Base-by-base conservation (phyloP, 129 eudicot genomes). In the Deinandra increscens region DNA sequence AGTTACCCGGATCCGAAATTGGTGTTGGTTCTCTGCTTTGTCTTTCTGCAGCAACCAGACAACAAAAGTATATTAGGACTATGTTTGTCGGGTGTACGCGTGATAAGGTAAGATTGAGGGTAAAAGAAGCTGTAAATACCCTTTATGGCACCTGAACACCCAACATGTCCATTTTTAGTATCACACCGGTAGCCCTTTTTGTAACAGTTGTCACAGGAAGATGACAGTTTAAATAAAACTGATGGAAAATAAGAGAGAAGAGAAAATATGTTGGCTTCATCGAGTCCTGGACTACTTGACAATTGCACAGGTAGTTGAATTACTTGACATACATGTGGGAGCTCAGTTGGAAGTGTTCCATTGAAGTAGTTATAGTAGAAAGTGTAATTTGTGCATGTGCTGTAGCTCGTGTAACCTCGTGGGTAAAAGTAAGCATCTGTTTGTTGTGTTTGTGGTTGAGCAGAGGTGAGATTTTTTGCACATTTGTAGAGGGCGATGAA, bases 401-500 rank as follows among this genome's bases (percentile, higher is more conserved):
- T 19, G 67, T 42, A 0, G 43, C 34, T 53, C 8, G 11, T 39
- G 72, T 65, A 75, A 38, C 0, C 26, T 15, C n/a, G 2, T 38
- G 3, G 41, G 11, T 0, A 10, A 43, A 65, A 75, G 54, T 74
- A 55, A 31, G 46, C 48, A 12, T 43, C 66, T 1, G 9, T 4
- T n/a, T n/a, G n/a, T n/a, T n/a, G n/a, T n/a, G n/a, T n/a, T n/a
- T n/a, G n/a, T n/a, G 10, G 1, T 2, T 4, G 0, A 33, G 37
- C 5, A 33, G 37, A 33, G 5, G 37, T 29, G 37, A 6, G 38
- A 41, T 17, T 2, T 14, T 29, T 74, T 15, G 4, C 4, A 18
- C 87, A 85, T 63, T 67, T 73, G 65, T 74, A 82, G 55, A 85
- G 12, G 53, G 75, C 59, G 66, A 82, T 37, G 20, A 14, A 15